A percentile compares a stretch with the other conserved stretches of the same genome.
Evolutionary conservation across 2,329 filamentous ascomycete genomes (phyloP).

Genomic region (Colletotrichum filicis): DNA sequence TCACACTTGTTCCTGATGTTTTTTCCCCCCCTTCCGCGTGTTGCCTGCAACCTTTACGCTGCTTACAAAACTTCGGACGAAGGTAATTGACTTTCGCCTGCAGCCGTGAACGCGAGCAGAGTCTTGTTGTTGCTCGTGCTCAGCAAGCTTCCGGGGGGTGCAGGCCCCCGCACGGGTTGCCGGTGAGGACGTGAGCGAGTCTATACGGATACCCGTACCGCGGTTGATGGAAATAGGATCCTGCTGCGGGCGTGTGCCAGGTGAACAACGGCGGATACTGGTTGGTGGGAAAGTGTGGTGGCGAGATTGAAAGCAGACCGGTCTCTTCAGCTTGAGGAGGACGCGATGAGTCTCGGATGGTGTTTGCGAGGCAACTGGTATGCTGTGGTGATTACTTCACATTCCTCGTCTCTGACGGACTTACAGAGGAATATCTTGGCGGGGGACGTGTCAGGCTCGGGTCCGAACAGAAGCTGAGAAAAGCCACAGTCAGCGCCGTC

Average conservation of each 20-base stretch:
- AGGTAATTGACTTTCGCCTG: conserved; percentile 27
- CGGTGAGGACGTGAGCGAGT: neutral
- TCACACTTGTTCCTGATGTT: too few relatives aligned
- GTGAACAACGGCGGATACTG: neutral
- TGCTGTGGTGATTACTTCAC: conserved; percentile 3
- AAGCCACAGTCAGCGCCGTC: conserved; percentile 6
- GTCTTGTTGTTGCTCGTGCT: neutral
- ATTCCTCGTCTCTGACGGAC: neutral
- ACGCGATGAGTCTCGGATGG: neutral
- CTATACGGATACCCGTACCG: neutral
- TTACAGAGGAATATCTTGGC: neutral
- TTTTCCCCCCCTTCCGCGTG: neutral
- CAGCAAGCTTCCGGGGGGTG: conserved; percentile 14
- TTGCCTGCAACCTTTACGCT: neutral
- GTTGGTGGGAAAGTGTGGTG: neutral
- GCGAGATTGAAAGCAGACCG: neutral
- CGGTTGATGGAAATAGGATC: neutral
- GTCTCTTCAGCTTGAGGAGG: neutral
- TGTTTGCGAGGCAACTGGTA: conserved; percentile 9
- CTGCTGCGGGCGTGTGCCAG: too few relatives aligned
- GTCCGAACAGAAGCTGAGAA: neutral
- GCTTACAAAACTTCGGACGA: neutral
- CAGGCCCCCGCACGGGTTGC: conserved; percentile 1
- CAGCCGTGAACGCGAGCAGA: neutral
- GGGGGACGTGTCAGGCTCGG: neutral